phyloP scores from a whole-genome alignment of 345 rosid species.

The Salix udensis region DNA sequence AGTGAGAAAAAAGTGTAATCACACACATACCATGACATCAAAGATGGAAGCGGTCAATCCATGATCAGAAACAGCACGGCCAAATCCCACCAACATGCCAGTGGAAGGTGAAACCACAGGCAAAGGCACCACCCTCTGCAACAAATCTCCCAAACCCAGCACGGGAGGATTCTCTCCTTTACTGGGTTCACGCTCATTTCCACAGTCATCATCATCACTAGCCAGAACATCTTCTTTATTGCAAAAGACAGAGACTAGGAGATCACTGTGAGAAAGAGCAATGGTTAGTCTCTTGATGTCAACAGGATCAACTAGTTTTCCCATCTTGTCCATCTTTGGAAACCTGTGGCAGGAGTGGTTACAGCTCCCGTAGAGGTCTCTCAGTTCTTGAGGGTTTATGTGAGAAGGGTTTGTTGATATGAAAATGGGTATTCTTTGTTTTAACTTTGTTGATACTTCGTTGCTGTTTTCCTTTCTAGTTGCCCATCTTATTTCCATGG shows the following conservation, averaged over 20 bases:
- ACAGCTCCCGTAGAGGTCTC: conserved; percentile 49
- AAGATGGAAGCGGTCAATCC: conserved; percentile 82
- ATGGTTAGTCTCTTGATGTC: conserved; percentile 54
- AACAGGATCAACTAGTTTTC: conserved; percentile 23
- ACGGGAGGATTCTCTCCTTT: conserved; percentile 14
- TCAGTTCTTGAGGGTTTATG: conserved; percentile 42
- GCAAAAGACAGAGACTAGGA: conserved; percentile 72
- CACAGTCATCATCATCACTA: conserved; percentile 1
- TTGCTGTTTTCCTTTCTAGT: conserved; percentile 24
- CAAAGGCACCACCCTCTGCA: conserved; percentile 35
- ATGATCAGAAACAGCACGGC: conserved; percentile 75
- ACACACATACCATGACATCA: conserved; percentile 57
- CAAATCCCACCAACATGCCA: conserved; percentile 70
- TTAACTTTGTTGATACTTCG: conserved; percentile 15
- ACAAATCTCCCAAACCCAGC: conserved; percentile 34
- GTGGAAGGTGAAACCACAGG: conserved; percentile 40
- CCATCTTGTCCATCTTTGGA: conserved; percentile 32
- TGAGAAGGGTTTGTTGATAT: conserved; percentile 58
- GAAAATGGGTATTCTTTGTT: conserved; percentile 42
- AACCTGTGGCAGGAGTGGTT: conserved; percentile 62
- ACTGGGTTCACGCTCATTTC: neutral
- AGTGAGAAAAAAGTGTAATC: too few species aligned
- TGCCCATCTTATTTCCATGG: conserved; percentile 58
- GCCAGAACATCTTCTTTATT: conserved; percentile 27
- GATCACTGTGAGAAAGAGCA: conserved; percentile 61